phyloP scores from a whole-genome alignment of 2,329 filamentous ascomycete genomes.

The Zelopaecilomyces penicillatus region DNA sequence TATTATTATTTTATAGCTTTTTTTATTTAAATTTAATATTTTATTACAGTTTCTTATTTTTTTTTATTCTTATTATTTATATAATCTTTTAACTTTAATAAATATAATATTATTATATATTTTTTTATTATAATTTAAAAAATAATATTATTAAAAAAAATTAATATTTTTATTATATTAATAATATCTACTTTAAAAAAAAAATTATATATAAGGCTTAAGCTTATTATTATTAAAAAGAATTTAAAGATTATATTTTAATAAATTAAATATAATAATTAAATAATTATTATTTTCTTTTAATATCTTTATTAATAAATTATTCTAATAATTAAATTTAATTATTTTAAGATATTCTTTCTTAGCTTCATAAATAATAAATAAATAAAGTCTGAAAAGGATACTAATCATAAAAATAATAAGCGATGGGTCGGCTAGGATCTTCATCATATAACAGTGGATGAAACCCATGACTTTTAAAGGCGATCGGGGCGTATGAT shows the following conservation, averaged over 20 bases:
- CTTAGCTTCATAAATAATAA: background rate
- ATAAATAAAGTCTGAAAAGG: background rate
- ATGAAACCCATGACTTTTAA: background rate
- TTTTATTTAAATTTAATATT: background rate
- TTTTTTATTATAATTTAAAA: background rate
- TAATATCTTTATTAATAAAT: too few species aligned
- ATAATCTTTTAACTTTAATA: background rate
- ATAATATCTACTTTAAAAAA: too few species aligned
- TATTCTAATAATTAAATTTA: too few species aligned
- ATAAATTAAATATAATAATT: background rate
- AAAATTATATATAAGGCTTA: background rate
- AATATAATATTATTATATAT: background rate
- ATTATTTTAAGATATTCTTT: too few species aligned
- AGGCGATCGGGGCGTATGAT: too few species aligned
- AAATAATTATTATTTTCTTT: background rate
- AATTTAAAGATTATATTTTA: background rate
- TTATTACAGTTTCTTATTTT: background rate
- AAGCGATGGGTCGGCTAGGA: background rate
- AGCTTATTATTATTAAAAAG: background rate
- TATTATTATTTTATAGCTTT: background rate
- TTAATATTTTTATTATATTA: too few species aligned
- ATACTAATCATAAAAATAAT: background rate
- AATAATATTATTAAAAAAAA: background rate
- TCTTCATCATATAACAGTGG: too few species aligned
- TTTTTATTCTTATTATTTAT: background rate